Percentiles rank a stretch among this genome's conserved stretches.
Conservation (phyloP, 106 monocot species). For the Dactylorhiza incarnata region DNA sequence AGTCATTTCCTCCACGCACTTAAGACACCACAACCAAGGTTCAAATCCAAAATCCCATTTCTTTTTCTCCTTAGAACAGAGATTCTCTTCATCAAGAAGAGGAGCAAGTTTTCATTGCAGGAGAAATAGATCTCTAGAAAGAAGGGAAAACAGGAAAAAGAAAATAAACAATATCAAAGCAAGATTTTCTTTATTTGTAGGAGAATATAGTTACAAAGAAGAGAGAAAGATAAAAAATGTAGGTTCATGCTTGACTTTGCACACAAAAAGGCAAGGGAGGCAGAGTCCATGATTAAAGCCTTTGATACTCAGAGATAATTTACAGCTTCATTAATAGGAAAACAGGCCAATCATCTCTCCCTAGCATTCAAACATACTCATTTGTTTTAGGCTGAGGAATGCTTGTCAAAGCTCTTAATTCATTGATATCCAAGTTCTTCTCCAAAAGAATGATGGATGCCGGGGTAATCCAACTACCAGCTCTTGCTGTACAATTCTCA, state of each 20-base stretch:
- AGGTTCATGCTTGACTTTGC: background rate
- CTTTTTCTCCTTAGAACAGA: no score
- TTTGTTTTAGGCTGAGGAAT: background rate
- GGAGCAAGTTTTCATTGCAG: no score
- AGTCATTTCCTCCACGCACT: no score
- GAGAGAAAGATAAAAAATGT: background rate
- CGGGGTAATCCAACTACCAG: background rate
- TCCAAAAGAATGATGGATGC: background rate
- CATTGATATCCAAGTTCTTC: background rate
- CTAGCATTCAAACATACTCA: background rate
- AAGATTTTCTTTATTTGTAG: background rate
- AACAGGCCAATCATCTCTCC: background rate
- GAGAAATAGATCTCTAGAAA: no score
- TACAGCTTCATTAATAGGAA: background rate
- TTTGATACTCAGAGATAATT: background rate
- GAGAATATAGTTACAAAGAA: background rate
- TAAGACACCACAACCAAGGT: no score
- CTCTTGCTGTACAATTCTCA: background rate
- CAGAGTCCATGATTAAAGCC: background rate
- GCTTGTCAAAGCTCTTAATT: background rate
- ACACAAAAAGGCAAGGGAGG: background rate
- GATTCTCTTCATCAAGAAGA: no score
- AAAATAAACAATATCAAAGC: background rate
- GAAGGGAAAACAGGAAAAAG: background rate
- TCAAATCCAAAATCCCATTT: no score